Conservation (phyloP, 1,284 basidiomycete species). For the Agaricales sp. region DNA sequence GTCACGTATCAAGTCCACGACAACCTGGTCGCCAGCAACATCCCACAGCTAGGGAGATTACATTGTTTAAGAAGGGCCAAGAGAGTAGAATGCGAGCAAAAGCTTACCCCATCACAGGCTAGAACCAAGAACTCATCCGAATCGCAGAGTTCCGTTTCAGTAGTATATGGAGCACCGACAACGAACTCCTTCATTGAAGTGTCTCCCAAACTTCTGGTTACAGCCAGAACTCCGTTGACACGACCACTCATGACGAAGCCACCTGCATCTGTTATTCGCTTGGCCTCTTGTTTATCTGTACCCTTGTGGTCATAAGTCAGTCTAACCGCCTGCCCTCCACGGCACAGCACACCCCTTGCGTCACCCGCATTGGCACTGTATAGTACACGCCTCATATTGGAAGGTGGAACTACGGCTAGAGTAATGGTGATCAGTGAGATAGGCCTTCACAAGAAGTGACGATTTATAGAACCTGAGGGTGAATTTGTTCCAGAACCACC, state of each 20-base stretch:
- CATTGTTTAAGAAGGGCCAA: constrained; percentile 10
- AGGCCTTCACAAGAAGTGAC: constrained; percentile 19
- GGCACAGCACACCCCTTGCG: constrained; percentile 82
- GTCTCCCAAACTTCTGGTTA: constrained; percentile 94
- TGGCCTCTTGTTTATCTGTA: constrained; percentile 92
- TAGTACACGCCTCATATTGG: constrained; percentile 59
- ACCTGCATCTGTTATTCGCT: constrained; percentile 94
- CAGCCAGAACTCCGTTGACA: constrained; percentile 94
- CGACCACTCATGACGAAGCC: constrained; percentile 98
- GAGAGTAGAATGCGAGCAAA: constrained; percentile 4
- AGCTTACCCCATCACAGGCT: constrained; percentile 92
- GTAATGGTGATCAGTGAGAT: constrained; percentile 18
- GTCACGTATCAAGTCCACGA: constrained; percentile 77
- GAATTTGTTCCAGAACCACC: constrained; percentile 30
- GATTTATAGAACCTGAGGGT: constrained; percentile 28
- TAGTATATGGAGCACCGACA: constrained; percentile 96
- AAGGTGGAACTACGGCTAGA: constrained; percentile 34
- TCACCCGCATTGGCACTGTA: constrained; percentile 98
- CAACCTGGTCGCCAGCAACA: constrained; percentile 86
- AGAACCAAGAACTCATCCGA: constrained; percentile 94
- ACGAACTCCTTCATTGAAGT: constrained; percentile 99
- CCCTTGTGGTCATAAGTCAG: constrained; percentile 99
- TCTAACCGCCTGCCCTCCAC: constrained; percentile 83
- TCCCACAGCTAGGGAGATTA: constrained; percentile 81
- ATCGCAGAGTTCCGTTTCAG: constrained; percentile 84